Base-by-base conservation (phyloP, 305 asterid species). In the Withania somnifera region DNA sequence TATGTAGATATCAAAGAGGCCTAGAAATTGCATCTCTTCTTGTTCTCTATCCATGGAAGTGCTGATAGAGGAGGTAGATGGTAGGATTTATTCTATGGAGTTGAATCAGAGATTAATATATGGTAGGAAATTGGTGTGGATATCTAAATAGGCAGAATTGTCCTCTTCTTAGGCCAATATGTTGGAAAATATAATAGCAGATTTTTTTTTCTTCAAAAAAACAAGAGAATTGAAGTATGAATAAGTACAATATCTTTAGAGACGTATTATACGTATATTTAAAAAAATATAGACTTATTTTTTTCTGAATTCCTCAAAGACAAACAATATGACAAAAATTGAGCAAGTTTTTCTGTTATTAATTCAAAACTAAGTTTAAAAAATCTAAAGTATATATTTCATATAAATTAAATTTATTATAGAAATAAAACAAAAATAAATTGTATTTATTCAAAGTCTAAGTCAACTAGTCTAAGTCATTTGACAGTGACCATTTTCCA, bases 1-100 rank as follows among this genome's bases (percentile, higher is more conserved):
- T 36, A 22, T 3, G 63, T 85, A 85, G 83, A 92, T 86, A 20
- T 88, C 93, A 19, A 89, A 83, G 56, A 92, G 82, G 52, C 91
- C 89, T 11, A 91, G 82, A 28, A 85, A 88, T 77, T 86, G 90
- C 84, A 89, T 88, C 58, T 91, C 91, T 82, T 91, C 93, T 78
- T 86, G 93, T 10, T 88, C 95, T 86, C 67, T 86, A 6, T 91
- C 92, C 95, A 90, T 89, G 79, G 22, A 47, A 57, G 19, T 36
- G 52, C 3, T 19, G 11, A n/a, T n/a, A 53, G 11, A 53, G 60
- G 26, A 3, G 26, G 61, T 20, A 52, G 42, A 34, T 56, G 28
- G 14, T 19, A 20, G 63, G 30, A 30, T 63, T 30, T 66, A n/a
- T 32, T 32, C 26, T 66, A 7, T 15, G 50, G 15, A 66, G n/a